Conservation (phyloP, 306 rosid species). For the Cucurbita moschata region DNA sequence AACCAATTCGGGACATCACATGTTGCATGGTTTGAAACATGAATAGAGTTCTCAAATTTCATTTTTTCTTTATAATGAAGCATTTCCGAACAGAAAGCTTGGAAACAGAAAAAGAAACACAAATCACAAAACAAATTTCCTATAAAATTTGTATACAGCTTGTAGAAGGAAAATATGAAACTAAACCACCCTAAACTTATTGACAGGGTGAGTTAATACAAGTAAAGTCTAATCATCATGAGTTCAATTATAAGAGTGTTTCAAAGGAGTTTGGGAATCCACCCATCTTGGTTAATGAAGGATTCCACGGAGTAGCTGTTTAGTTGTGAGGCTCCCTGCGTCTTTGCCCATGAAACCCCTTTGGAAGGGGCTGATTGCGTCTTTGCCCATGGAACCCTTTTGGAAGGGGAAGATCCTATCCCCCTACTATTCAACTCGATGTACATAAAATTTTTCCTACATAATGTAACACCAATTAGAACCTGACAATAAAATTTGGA, state of each 20-base stretch:
- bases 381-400: constrained; percentile 22
- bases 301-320: neutral
- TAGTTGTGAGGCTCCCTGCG: neutral
- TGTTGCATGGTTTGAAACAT: neutral
- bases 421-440: constrained; percentile 21
- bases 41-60: neutral
- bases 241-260: neutral
- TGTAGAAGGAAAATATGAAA: neutral
- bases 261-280: constrained; percentile 6
- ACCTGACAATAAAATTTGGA: neutral
- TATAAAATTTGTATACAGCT: neutral
- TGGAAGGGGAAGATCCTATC: constrained; percentile 7
- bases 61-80: neutral
- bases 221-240: neutral
- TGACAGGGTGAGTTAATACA: neutral
- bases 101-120: neutral
- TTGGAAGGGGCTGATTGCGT: constrained; percentile 4
- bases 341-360: constrained; percentile 23
- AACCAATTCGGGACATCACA: no score
- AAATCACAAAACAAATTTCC: neutral
- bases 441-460: constrained; percentile 2
- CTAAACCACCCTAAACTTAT: neutral
- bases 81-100: neutral
- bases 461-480: neutral
- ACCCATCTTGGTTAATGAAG: constrained; percentile 25